Evolutionary conservation across 768 basidiomycete species (phyloP).

Genomic region (Saitozyma podzolica): DNA sequence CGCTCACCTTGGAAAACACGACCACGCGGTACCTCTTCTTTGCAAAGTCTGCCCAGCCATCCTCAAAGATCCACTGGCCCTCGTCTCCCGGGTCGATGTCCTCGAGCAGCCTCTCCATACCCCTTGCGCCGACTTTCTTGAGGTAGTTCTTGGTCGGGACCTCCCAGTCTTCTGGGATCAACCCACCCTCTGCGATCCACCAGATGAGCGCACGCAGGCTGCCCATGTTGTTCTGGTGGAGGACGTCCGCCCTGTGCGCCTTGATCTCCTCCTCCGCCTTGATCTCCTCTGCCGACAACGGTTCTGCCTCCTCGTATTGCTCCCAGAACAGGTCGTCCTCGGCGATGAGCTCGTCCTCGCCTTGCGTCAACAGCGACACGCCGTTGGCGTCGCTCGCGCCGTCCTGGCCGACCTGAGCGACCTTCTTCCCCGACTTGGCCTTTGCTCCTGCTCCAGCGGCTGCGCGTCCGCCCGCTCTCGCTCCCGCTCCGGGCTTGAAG

Average conservation of each 20-base stretch:
- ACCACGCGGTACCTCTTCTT: conserved; percentile 42
- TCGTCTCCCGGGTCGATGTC: conserved; percentile 32
- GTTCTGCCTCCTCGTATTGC: conserved; percentile 28
- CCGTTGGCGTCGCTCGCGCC: conserved; percentile 19
- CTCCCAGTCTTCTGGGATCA: conserved; percentile 35
- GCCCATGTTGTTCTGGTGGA: conserved; percentile 28
- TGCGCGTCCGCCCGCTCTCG: not conserved
- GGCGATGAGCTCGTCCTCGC: conserved; percentile 43
- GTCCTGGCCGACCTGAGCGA: not conserved
- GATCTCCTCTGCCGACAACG: conserved; percentile 26
- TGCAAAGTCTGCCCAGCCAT: conserved; percentile 46
- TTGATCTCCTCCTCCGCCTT: conserved; percentile 24
- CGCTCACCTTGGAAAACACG: conserved; percentile 50
- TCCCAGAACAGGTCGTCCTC: conserved; percentile 45
- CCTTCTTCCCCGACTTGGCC: not conserved
- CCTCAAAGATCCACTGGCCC: conserved; percentile 31
- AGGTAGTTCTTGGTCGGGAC: conserved; percentile 28
- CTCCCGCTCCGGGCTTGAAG: not conserved
- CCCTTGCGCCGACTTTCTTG: conserved; percentile 29
- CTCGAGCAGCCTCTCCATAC: conserved; percentile 37
- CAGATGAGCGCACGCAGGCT: conserved; percentile 39
- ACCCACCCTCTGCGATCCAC: conserved; percentile 48
- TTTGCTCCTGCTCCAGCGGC: conserved; percentile 1
- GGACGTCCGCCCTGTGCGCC: conserved; percentile 25
- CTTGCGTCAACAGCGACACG: conserved; percentile 21